A percentile compares a stretch with the other conserved stretches of the same genome.
Conservation (phyloP, 139 green algal genomes). For the Chlamydomonas incerta region DNA sequence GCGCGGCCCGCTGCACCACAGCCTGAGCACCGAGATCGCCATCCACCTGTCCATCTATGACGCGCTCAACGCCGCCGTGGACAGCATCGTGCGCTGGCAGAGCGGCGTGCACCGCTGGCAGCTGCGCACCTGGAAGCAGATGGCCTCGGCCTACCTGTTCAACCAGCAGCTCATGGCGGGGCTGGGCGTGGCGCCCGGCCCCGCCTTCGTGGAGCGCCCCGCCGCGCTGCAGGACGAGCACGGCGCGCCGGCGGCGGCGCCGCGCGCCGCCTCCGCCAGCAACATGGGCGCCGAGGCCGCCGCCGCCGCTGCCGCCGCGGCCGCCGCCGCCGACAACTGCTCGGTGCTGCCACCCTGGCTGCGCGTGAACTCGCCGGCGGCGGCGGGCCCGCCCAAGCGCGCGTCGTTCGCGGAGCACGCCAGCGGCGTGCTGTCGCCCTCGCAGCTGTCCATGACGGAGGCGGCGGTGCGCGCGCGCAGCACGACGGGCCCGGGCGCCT, state of each 20-base stretch:
- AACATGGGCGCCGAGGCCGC: not conserved
- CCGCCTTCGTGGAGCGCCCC: slow-evolving; percentile 34
- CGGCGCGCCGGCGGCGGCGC: not conserved
- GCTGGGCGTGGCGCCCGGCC: slow-evolving; percentile 12
- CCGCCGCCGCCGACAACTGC: too few relatives aligned
- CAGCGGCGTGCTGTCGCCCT: slow-evolving; percentile 9
- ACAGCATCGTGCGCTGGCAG: slow-evolving; percentile 43
- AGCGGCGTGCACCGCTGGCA: slow-evolving; percentile 44
- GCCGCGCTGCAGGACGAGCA: slow-evolving; percentile 29
- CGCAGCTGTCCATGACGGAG: slow-evolving; percentile 19
- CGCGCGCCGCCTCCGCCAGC: too few relatives aligned
- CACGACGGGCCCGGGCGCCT: not conserved
- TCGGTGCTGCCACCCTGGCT: not conserved
- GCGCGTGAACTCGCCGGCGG: not conserved
- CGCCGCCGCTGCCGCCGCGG: not conserved
- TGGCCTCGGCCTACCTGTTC: slow-evolving; percentile 34
- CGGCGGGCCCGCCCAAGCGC: not conserved
- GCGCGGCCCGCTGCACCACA: not conserved
- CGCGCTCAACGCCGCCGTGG: slow-evolving; percentile 1
- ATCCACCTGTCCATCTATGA: slow-evolving; percentile 45
- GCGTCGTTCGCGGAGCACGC: not conserved
- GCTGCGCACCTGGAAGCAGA: slow-evolving; percentile 39
- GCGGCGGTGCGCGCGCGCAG: not conserved
- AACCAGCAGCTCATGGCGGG: slow-evolving; percentile 49
- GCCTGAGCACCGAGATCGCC: slow-evolving; percentile 34